These are phyloP conservation scores for Penicillium paxilli DNA, from an alignment of 495 filamentous ascomycete species.

Conservation along the genomic window DNA sequence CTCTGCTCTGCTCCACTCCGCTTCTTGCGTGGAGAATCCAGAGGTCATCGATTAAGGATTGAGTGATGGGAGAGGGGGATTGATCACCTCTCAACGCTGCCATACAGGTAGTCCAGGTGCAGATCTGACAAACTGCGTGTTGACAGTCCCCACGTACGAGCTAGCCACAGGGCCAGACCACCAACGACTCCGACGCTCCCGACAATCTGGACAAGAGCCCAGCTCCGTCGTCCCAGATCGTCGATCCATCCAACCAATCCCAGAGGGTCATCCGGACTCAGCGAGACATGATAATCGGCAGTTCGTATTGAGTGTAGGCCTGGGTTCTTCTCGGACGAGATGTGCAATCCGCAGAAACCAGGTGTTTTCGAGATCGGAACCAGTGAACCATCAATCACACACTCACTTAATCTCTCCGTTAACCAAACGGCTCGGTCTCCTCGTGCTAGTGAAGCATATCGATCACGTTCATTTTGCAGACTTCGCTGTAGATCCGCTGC, in stretches of 20 bases:
- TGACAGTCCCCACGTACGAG: slow-evolving; percentile 45
- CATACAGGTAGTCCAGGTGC: slow-evolving; percentile 31
- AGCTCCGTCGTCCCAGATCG: slow-evolving; percentile 64
- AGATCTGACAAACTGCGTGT: slow-evolving; percentile 38
- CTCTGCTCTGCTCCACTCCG: background rate
- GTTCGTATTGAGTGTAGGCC: slow-evolving; percentile 26
- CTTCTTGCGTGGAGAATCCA: slow-evolving; percentile 1
- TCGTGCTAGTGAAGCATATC: slow-evolving; percentile 68
- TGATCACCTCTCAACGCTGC: slow-evolving; percentile 19
- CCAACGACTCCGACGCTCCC: slow-evolving; percentile 73
- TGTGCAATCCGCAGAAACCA: slow-evolving; percentile 29
- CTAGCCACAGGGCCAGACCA: slow-evolving; percentile 67
- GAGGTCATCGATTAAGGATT: no score
- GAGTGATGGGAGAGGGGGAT: background rate
- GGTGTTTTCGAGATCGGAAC: slow-evolving; percentile 49
- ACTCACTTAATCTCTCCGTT: slow-evolving; percentile 71
- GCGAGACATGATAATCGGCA: slow-evolving; percentile 32
- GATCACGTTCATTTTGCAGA: slow-evolving; percentile 74
- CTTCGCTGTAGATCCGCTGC: slow-evolving; percentile 85
- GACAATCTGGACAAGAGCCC: slow-evolving; percentile 75
- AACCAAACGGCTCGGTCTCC: slow-evolving; percentile 80
- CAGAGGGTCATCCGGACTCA: slow-evolving; percentile 67
- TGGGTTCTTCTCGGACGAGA: slow-evolving; percentile 20
- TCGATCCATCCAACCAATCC: slow-evolving; percentile 71
- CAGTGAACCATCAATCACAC: slow-evolving; percentile 69